A percentile compares a stretch with the other conserved stretches of the same genome.
phyloP scores from a whole-genome alignment of 148 eudicot genomes.

The Rhododendron ferrugineum region DNA sequence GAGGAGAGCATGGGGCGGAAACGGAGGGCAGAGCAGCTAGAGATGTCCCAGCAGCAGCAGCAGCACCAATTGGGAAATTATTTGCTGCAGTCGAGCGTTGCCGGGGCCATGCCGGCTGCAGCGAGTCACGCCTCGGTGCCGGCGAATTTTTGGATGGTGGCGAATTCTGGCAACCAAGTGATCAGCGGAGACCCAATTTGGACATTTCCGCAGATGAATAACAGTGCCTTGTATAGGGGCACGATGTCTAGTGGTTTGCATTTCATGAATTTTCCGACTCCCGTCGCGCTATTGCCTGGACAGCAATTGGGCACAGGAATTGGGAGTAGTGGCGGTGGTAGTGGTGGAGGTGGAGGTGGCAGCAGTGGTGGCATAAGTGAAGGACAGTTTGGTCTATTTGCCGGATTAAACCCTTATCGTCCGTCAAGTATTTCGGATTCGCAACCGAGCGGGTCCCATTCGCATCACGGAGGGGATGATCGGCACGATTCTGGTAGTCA shows the following conservation, averaged over 20 bases:
- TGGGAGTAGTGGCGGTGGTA: slow-evolving; percentile 18
- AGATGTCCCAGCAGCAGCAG: slow-evolving; percentile 18
- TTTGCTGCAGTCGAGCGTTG: slow-evolving; percentile 38
- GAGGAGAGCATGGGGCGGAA: slow-evolving; percentile 32
- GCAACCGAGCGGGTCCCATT: slow-evolving; percentile 63
- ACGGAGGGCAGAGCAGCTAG: slow-evolving; percentile 27
- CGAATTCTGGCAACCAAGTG: slow-evolving; percentile 40
- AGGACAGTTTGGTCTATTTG: slow-evolving; percentile 52
- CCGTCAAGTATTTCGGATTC: slow-evolving; percentile 48
- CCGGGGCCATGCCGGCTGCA: slow-evolving; percentile 45
- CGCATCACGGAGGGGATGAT: slow-evolving; percentile 51
- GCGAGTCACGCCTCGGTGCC: slow-evolving; percentile 49
- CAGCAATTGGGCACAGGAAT: slow-evolving; percentile 52
- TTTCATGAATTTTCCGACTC: slow-evolving; percentile 87
- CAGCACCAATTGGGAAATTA: slow-evolving; percentile 40
- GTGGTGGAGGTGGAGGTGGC: slow-evolving; percentile 10
- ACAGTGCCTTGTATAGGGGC: slow-evolving; percentile 54
- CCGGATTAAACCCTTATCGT: slow-evolving; percentile 55
- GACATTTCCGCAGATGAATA: slow-evolving; percentile 64
- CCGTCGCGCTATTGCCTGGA: slow-evolving; percentile 65
- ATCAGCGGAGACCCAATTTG: slow-evolving; percentile 65
- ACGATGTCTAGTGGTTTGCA: slow-evolving; percentile 68
- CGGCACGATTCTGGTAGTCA: slow-evolving; percentile 55
- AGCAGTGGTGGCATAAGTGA: slow-evolving; percentile 22
- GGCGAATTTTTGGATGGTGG: slow-evolving; percentile 87